Evolutionary conservation across 352 stramenopile genomes (phyloP).

Genomic region (Saprolegnia parasitica): DNA sequence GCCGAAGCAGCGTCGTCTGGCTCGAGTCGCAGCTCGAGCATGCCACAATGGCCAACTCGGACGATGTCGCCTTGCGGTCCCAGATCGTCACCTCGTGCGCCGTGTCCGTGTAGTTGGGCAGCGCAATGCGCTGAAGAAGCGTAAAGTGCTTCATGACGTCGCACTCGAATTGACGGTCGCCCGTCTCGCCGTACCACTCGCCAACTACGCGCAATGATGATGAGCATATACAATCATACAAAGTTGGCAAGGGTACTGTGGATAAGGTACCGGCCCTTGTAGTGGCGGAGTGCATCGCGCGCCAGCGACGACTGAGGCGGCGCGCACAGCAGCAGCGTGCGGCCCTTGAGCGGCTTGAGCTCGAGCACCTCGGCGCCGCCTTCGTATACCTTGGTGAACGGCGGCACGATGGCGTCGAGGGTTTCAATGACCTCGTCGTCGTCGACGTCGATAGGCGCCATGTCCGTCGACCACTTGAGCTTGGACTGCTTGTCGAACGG

Average conservation of each 20-base stretch:
- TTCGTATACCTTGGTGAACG: slow-evolving; percentile 46
- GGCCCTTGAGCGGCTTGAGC: slow-evolving; percentile 36
- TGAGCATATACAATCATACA: no score
- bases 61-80: slow-evolving; percentile 38
- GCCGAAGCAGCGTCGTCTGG: slow-evolving; percentile 33
- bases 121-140: slow-evolving; percentile 45
- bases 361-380: slow-evolving; percentile 54
- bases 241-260: slow-evolving; percentile 38
- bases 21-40: slow-evolving; percentile 17
- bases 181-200: slow-evolving; percentile 77
- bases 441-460: slow-evolving; percentile 16
- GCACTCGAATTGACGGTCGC: slow-evolving; percentile 58
- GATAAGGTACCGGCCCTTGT: slow-evolving; percentile 58
- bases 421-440: slow-evolving; percentile 17
- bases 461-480: slow-evolving; percentile 25
- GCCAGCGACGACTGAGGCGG: slow-evolving; percentile 64
- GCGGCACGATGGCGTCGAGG: slow-evolving; percentile 36
- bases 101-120: slow-evolving; percentile 80
- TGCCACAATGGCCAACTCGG: slow-evolving; percentile 9
- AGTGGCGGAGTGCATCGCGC: slow-evolving; percentile 46
- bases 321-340: slow-evolving; percentile 66
- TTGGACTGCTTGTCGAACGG: slow-evolving; percentile 30
- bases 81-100: slow-evolving; percentile 70
- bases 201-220: no score
- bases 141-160: slow-evolving; percentile 50